Conservation (phyloP, 441 rosid genomes). For the Syzygium syzygioides region DNA sequence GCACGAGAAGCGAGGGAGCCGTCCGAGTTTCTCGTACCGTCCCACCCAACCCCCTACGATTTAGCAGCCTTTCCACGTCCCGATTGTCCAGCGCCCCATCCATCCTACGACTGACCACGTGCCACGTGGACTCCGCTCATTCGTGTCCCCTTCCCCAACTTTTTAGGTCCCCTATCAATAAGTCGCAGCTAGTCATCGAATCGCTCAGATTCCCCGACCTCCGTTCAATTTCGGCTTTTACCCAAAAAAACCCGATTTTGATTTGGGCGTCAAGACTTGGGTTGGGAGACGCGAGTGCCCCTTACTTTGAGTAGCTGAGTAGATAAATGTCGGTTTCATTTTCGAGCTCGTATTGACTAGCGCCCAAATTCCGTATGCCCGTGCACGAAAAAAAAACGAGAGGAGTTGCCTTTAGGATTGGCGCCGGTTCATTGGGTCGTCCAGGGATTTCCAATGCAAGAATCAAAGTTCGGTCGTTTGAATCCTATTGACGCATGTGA, state of each 20-base stretch:
- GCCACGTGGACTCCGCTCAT: neutral
- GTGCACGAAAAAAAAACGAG: neutral
- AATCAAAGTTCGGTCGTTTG: rapidly evolving
- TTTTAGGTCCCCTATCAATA: rapidly evolving
- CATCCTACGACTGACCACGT: neutral
- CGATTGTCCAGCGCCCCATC: neutral
- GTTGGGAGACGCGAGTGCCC: rapidly evolving
- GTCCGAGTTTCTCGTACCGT: rapidly evolving
- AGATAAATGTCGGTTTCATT: neutral
- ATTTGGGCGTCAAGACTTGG: neutral
- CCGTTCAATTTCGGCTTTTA: neutral
- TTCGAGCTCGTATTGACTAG: neutral
- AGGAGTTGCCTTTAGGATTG: rapidly evolving
- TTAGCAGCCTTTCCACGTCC: neutral
- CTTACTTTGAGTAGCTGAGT: no score
- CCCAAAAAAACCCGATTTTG: neutral
- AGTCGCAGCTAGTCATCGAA: neutral
- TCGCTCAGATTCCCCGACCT: neutral
- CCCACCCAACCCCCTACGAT: rapidly evolving
- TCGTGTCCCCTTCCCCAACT: rapidly evolving
- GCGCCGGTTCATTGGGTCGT: neutral
- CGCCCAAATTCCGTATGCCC: rapidly evolving
- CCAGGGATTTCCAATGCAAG: rapidly evolving
- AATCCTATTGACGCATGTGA: rapidly evolving
- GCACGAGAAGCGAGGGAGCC: neutral